phyloP scores from a whole-genome alignment of 108 stramenopile genomes.

The Cyclostephanos tholiformis region DNA sequence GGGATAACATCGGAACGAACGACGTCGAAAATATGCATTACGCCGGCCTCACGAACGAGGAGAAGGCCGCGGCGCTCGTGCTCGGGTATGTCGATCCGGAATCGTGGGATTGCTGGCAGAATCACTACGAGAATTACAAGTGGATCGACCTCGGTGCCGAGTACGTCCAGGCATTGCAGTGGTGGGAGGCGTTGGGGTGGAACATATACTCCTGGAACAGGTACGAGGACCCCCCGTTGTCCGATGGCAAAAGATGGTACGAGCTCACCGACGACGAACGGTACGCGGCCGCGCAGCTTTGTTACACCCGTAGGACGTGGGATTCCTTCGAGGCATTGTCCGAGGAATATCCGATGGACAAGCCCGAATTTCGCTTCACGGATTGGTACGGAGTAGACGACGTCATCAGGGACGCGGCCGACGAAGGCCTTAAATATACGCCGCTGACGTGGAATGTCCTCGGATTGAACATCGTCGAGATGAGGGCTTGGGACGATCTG shows the following conservation, averaged over 20 bases:
- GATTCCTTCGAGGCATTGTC: conserved; percentile 16
- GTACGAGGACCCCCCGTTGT: conserved; percentile 10
- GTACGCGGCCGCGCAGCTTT: conserved; percentile 35
- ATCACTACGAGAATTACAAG: conserved; percentile 30
- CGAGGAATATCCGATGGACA: conserved; percentile 21
- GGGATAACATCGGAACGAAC: conserved; percentile 31
- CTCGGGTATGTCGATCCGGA: conserved; percentile 27
- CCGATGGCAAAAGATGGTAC: conserved; percentile 23
- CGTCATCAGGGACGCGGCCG: conserved; percentile 2
- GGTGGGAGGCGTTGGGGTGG: conserved; percentile 32
- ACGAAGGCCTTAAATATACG: conserved; percentile 21
- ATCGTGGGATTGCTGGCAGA: conserved; percentile 45
- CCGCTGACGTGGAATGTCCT: conserved; percentile 44
- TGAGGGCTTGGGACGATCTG: conserved; percentile 21
- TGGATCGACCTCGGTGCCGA: conserved; percentile 28
- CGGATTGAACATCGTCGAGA: conserved; percentile 24
- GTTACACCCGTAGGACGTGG: conserved; percentile 37
- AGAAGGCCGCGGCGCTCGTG: conserved; percentile 5
- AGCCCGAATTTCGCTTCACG: conserved; percentile 33
- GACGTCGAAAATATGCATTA: conserved; percentile 11
- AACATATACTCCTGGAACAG: conserved; percentile 28
- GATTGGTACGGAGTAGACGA: conserved; percentile 31
- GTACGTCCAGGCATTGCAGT: conserved; percentile 25
- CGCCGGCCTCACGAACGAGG: conserved; percentile 10
- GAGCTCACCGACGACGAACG: conserved; percentile 26